Evolutionary conservation across 768 basidiomycete species (phyloP).

Genomic region (Lactarius pseudohatsudake): DNA sequence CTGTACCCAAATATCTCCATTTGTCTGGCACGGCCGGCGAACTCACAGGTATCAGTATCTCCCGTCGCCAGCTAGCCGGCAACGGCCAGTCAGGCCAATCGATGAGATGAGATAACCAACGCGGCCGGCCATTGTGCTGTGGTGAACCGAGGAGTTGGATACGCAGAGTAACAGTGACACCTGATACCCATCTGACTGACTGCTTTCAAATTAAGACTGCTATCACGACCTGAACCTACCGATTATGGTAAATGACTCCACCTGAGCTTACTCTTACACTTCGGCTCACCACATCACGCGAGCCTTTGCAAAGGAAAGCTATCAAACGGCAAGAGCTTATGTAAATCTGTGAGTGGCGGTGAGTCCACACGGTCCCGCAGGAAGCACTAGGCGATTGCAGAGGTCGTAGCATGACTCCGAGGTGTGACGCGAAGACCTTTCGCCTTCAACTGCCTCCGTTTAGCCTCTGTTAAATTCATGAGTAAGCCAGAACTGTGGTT

Average conservation of each 20-base stretch:
- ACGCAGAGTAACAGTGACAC: neutral
- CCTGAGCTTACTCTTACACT: slow-evolving; percentile 9
- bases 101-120: neutral
- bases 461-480: slow-evolving; percentile 51
- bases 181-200: neutral
- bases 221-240: neutral
- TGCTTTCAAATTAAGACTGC: neutral
- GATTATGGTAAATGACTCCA: slow-evolving; percentile 12
- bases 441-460: slow-evolving; percentile 72
- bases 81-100: neutral
- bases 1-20: slow-evolving; percentile 12
- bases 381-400: slow-evolving; percentile 20
- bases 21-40: neutral
- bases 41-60: no score
- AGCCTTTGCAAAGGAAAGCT: neutral
- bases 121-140: neutral
- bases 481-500: slow-evolving; percentile 13
- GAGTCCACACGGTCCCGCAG: slow-evolving; percentile 3
- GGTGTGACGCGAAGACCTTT: slow-evolving; percentile 69
- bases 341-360: neutral
- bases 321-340: neutral
- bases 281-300: neutral
- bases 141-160: neutral
- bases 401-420: slow-evolving; percentile 40
- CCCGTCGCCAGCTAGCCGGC: slow-evolving; percentile 2